phyloP scores from a whole-genome alignment of 306 rosid genomes.

The Castanea mollissima region DNA sequence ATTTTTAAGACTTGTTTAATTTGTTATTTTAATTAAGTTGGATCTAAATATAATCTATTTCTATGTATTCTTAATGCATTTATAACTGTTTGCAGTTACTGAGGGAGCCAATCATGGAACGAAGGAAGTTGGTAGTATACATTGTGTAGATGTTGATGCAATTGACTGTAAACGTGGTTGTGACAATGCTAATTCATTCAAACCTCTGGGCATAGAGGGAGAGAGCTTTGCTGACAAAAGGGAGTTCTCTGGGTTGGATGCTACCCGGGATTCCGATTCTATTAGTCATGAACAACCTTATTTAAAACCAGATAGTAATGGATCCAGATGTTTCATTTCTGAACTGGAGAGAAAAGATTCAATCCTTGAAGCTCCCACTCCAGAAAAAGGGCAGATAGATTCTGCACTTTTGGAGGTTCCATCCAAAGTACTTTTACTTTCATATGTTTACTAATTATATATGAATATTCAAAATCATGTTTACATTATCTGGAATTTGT shows the following conservation, averaged over 20 bases:
- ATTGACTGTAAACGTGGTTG: slow-evolving; percentile 27
- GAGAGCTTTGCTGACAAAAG: slow-evolving; percentile 24
- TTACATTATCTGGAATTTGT: background rate
- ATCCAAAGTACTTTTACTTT: slow-evolving; percentile 49
- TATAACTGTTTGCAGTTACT: slow-evolving; percentile 29
- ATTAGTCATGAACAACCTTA: slow-evolving; percentile 29
- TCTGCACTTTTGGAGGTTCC: slow-evolving; percentile 41
- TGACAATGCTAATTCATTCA: slow-evolving; percentile 33
- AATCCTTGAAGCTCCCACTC: slow-evolving; percentile 27
- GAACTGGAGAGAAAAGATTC: slow-evolving; percentile 35
- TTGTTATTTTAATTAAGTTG: slow-evolving; percentile 15
- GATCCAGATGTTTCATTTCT: slow-evolving; percentile 13
- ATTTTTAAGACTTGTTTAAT: slow-evolving; percentile 3
- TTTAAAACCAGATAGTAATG: slow-evolving; percentile 26
- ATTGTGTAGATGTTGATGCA: slow-evolving; percentile 42
- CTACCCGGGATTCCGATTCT: slow-evolving; percentile 25
- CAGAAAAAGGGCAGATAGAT: slow-evolving; percentile 38
- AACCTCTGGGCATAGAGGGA: slow-evolving; percentile 30
- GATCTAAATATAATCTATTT: background rate
- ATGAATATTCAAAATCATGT: slow-evolving; percentile 9
- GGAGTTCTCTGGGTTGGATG: slow-evolving; percentile 29
- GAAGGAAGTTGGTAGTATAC: slow-evolving; percentile 33
- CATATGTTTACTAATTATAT: slow-evolving; percentile 5
- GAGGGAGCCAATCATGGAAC: slow-evolving; percentile 30
- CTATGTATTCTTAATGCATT: background rate